Conservation (phyloP, 495 filamentous ascomycete species). For the Cercophora samala region DNA sequence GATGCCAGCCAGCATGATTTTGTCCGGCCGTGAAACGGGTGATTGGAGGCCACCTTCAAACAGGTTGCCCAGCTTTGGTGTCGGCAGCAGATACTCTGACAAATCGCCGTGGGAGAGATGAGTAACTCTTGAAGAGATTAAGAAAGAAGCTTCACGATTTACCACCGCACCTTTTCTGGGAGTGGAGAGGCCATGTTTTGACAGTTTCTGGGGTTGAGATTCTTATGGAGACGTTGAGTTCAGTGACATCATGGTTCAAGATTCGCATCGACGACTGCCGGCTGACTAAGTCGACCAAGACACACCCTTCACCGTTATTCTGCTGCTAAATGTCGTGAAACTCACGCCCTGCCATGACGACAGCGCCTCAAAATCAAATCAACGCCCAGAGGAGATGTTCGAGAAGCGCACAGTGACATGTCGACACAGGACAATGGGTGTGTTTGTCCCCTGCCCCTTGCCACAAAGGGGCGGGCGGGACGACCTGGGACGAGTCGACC, state of each 20-base stretch:
- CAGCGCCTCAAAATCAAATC: neutral
- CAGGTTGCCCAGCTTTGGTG: neutral
- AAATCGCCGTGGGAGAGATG: neutral
- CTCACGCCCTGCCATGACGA: neutral
- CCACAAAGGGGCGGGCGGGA: conserved; percentile 16
- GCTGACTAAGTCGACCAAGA: neutral
- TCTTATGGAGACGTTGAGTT: neutral
- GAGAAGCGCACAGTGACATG: neutral
- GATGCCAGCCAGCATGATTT: neutral
- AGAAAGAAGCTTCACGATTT: neutral
- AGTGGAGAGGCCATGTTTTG: conserved; percentile 7
- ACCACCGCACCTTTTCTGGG: neutral
- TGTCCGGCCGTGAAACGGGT: neutral
- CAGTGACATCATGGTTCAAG: conserved; percentile 11
- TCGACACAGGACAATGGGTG: conserved; percentile 1
- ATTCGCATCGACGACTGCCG: neutral
- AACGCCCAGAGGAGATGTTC: neutral
- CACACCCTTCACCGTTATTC: neutral
- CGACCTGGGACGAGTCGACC: conserved; percentile 13
- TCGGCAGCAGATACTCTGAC: neutral
- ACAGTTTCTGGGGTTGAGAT: conserved; percentile 3
- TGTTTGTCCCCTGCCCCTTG: neutral
- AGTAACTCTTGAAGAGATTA: neutral
- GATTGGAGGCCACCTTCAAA: neutral
- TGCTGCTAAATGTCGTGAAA: neutral